Base-by-base conservation (phyloP, 1,139 yeast species). In the Candida glucosophila region DNA sequence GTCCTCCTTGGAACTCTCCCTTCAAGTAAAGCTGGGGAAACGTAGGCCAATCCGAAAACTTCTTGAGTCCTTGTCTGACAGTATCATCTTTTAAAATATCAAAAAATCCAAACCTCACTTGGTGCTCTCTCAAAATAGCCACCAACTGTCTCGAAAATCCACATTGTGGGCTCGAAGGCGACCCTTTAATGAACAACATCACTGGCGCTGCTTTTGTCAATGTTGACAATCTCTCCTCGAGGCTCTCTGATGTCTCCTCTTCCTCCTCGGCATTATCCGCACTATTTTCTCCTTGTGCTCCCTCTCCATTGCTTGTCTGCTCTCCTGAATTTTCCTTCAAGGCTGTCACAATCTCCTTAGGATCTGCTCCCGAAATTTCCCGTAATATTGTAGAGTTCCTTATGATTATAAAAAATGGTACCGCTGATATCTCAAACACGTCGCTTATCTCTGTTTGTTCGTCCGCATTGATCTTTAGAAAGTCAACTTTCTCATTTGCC, bases 121-220 rank as follows among this genome's bases (percentile, higher is more conserved):
- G 93, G 49, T 88, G 83, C 44, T 88, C 97, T 47, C 98, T 73
- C 34, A 90, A 63, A 25, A 90, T 80, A 8, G 92, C 95, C 25
- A 90, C 96, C 44, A 88, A 63, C 53, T 88, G 97, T 49, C 97
- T 73, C 5, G 96, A 86, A 49, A 90, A 90, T 6, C 98, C 97
- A 63, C 98, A 90, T 52, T 85, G 92, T 17, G 98, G 98, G 27
- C 90, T 77, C 2, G 94, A 80, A 4, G 98, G 98, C 0, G 95
- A 83, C n/a, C 98, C 98, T 62, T 90, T 90, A 94, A 90, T 85
- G 58, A 90, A 90, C 22, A 90, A 67, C 98, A 90, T 90, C 24
- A 90, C 92, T 17, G 97, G 95, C 1, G 97, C 97, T 2, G 97
- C 98, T 22, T 72, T 68, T 4, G 95, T 86, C 29, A 90, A 67